phyloP scores from a whole-genome alignment of 352 stramenopile species.

The Pythium dissimile region DNA sequence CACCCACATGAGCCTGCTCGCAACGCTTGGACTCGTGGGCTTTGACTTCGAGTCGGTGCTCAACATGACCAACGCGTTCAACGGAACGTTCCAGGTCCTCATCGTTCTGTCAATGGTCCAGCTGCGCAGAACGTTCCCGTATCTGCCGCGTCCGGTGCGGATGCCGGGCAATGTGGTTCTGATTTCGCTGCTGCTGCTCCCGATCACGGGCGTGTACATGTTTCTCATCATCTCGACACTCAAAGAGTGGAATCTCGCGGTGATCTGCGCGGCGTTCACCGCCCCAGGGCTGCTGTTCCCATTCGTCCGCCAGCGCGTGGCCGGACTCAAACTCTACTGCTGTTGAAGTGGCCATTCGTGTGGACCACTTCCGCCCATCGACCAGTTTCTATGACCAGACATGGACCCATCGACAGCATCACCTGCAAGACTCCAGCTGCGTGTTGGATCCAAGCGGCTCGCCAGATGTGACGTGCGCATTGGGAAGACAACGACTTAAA shows the following conservation, averaged over 20 bases:
- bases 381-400: too few relatives aligned
- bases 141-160: background rate
- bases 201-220: background rate
- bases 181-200: background rate
- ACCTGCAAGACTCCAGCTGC: too few relatives aligned
- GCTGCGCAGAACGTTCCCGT: background rate
- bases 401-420: too few relatives aligned
- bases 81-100: slow-evolving; percentile 1
- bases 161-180: background rate
- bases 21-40: slow-evolving; percentile 10
- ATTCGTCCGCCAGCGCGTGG: background rate
- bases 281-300: background rate
- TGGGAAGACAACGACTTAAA: too few relatives aligned
- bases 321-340: background rate
- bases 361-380: too few relatives aligned
- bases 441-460: too few relatives aligned
- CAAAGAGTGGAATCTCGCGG: background rate
- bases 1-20: slow-evolving; percentile 7
- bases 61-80: slow-evolving; percentile 17
- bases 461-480: too few relatives aligned
- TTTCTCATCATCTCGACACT: background rate
- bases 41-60: slow-evolving; percentile 52
- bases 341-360: too few relatives aligned
- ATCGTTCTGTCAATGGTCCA: slow-evolving; percentile 3
- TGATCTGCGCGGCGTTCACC: background rate